phyloP scores from a whole-genome alignment of 2,329 filamentous ascomycete genomes.

The Colletotrichum karsti region DNA sequence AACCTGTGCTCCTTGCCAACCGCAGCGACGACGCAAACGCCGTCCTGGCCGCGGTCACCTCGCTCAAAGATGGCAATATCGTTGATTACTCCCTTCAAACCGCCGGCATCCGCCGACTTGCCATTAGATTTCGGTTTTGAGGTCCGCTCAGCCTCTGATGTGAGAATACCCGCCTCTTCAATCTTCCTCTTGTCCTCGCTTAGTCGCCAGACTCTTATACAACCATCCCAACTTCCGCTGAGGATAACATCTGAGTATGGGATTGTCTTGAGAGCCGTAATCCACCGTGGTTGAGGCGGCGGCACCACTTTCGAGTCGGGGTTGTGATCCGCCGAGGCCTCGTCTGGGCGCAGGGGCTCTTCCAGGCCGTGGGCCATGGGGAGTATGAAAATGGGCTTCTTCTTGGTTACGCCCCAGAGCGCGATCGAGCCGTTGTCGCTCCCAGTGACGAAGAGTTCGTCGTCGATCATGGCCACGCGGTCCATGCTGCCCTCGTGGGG shows the following conservation, averaged over 20 bases:
- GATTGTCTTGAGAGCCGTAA: slow-evolving; percentile 86
- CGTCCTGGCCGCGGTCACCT: slow-evolving; percentile 78
- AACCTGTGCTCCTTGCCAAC: slow-evolving; percentile 87
- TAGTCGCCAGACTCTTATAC: slow-evolving; percentile 85
- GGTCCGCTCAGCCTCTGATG: slow-evolving; percentile 25
- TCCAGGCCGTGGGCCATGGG: slow-evolving; percentile 88
- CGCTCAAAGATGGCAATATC: slow-evolving; percentile 88
- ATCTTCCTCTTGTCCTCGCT: slow-evolving; percentile 84
- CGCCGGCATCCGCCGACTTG: slow-evolving; percentile 33
- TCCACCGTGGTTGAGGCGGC: slow-evolving; percentile 79
- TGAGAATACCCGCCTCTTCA: slow-evolving; percentile 73
- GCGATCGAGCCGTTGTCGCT: slow-evolving; percentile 89
- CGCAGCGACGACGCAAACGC: slow-evolving; percentile 85
- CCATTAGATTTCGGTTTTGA: slow-evolving; percentile 21
- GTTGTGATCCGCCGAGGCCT: slow-evolving; percentile 77
- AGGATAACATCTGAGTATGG: slow-evolving; percentile 92
- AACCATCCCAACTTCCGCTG: slow-evolving; percentile 94
- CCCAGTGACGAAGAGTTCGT: slow-evolving; percentile 89
- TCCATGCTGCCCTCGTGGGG: slow-evolving; percentile 88
- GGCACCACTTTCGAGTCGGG: slow-evolving; percentile 69
- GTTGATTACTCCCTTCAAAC: slow-evolving; percentile 79
- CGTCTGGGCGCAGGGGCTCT: slow-evolving; percentile 69
- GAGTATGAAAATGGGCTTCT: slow-evolving; percentile 88
- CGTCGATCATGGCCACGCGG: slow-evolving; percentile 88
- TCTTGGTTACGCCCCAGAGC: slow-evolving; percentile 91